Percentiles rank a stretch among this genome's conserved stretches.
Conservation (phyloP, 2,329 filamentous ascomycete genomes). For the Scedosporium apiospermum region DNA sequence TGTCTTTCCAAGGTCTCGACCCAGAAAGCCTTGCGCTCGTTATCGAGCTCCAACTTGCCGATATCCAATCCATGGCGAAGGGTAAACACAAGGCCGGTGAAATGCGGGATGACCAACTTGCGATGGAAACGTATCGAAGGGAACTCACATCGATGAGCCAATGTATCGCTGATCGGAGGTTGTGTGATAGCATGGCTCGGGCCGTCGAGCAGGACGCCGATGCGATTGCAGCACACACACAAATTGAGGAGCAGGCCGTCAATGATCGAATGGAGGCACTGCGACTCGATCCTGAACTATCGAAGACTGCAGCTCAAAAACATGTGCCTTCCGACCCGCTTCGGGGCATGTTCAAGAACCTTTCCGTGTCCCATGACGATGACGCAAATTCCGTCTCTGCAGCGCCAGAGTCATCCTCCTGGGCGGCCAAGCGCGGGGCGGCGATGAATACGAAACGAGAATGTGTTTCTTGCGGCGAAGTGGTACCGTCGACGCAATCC, state of each 20-base stretch:
- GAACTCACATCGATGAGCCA: not conserved
- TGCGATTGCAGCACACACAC: not conserved
- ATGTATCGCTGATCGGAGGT: not conserved
- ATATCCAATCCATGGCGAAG: not conserved
- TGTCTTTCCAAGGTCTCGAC: slow-evolving; percentile 1
- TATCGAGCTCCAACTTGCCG: slow-evolving; percentile 6
- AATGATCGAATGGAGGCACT: not conserved
- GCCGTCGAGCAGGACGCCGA: not conserved
- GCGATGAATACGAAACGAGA: not conserved
- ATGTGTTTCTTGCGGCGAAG: not conserved
- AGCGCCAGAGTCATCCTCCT: not conserved
- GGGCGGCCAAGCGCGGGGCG: not conserved
- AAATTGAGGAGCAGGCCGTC: not conserved
- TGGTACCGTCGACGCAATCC: not conserved
- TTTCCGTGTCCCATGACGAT: not conserved
- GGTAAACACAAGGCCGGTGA: slow-evolving; percentile 3
- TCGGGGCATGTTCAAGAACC: not conserved
- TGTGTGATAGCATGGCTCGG: slow-evolving; percentile 7
- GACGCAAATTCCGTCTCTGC: not conserved
- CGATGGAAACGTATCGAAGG: not conserved
- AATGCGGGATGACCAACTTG: slow-evolving; percentile 1
- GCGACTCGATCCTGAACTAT: not conserved
- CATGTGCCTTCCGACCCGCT: not conserved
- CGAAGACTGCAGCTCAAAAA: not conserved
- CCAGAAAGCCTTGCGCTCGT: slow-evolving; percentile 4